Base-by-base conservation (phyloP, 768 basidiomycete species). In the Lactarius pseudohatsudake region DNA sequence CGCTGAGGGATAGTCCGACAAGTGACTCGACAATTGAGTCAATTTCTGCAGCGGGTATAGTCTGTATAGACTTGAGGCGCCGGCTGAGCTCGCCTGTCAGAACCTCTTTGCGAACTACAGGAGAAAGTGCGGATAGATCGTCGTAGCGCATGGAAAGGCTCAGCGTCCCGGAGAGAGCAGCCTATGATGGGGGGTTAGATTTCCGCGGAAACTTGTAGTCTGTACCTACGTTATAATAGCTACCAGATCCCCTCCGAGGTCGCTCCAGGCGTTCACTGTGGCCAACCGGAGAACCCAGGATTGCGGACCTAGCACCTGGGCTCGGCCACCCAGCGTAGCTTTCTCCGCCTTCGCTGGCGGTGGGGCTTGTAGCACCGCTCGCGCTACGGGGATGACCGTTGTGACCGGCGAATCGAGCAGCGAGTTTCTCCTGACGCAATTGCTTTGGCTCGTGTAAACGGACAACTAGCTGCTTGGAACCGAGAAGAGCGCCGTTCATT, bases 381-480 rank as follows among this genome's bases (percentile, higher is more conserved):
- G 88, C 85, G 67, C 82, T 88, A 68, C 91, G 84, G 13, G 91
- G 91, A 71, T 94, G 92, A 18, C 88, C 88, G 71, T 90, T 91
- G 70, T 88, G 85, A 7, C 84, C 77, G 57, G 80, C 85, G 72
- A 91, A 93, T n/a, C 91, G 82, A 64, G 89, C 88, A 16, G 92
- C 92, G 10, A 94, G 81, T 70, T 94, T 94, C 77, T 93, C 92
- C 74, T 94, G 90, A 26, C 94, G 84, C n/a, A 94, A 77, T 74
- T 93, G 91, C 75, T 94, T 95, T 10, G 93, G 94, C 76, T 96
- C 94, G 70, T 96, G 93, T 61, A 96, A 78, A 50, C 94, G 85
- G 32, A 96, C 94, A 1, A 92, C 89, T 45, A 96, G 81, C 62
- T 90, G 86, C 74, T 94, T 93, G 16, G 81, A 78, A 36, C 91